phyloP scores from a whole-genome alignment of 805 yeast genomes.

The Candida yuanshanica region DNA sequence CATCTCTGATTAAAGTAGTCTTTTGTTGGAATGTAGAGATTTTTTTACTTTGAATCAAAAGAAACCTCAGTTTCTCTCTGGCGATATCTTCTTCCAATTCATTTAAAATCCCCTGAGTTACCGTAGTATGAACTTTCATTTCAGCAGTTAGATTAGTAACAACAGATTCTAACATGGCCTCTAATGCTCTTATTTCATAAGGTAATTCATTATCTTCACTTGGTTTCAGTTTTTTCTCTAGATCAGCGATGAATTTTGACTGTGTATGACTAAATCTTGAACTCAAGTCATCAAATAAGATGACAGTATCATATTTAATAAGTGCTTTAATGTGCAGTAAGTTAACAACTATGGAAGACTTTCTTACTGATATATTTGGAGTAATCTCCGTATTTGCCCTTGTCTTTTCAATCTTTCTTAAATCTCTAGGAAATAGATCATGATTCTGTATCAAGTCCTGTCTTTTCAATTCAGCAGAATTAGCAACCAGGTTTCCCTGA shows the following conservation, averaged over 20 bases:
- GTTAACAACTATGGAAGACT: slow-evolving; percentile 64
- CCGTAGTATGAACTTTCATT: slow-evolving; percentile 76
- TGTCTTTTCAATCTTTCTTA: slow-evolving; percentile 78
- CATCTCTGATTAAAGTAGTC: slow-evolving; percentile 73
- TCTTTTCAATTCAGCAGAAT: slow-evolving; percentile 69
- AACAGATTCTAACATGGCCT: slow-evolving; percentile 77
- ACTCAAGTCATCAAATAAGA: slow-evolving; percentile 70
- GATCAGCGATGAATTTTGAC: slow-evolving; percentile 74
- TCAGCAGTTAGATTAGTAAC: slow-evolving; percentile 76
- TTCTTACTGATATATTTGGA: slow-evolving; percentile 74
- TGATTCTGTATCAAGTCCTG: slow-evolving; percentile 67
- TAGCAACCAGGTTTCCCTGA: slow-evolving; percentile 61
- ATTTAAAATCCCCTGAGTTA: slow-evolving; percentile 62
- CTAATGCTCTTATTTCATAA: slow-evolving; percentile 88
- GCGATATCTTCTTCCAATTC: slow-evolving; percentile 84
- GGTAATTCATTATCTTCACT: slow-evolving; percentile 44
- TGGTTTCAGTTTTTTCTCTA: slow-evolving; percentile 58
- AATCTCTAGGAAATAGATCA: slow-evolving; percentile 81
- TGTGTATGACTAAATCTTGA: slow-evolving; percentile 56
- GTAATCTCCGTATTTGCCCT: slow-evolving; percentile 58
- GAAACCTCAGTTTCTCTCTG: slow-evolving; percentile 66
- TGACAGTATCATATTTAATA: slow-evolving; percentile 62
- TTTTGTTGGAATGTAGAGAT: slow-evolving; percentile 80
- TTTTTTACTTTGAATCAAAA: slow-evolving; percentile 80
- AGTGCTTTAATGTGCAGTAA: slow-evolving; percentile 76